These are phyloP conservation scores for Histomonas meleagridis DNA, from an alignment of 208 protist genomes.

Conservation along the genomic window DNA sequence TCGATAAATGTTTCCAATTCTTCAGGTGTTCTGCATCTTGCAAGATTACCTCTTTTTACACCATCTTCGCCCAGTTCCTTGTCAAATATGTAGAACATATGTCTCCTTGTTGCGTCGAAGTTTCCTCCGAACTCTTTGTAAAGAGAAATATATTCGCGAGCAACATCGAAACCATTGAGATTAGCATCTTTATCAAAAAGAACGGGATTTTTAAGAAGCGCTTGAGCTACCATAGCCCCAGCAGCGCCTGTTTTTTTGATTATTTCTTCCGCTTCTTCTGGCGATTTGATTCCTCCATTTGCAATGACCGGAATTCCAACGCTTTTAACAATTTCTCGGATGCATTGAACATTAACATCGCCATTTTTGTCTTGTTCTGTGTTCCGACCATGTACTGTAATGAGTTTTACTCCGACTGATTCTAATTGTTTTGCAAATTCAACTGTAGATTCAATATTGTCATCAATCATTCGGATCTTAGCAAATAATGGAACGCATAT, in stretches of 20 bases:
- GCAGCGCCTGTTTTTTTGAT: neutral
- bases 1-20: neutral
- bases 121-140: neutral
- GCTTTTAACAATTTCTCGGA: neutral
- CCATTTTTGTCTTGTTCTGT: neutral
- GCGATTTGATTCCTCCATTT: neutral
- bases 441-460: neutral
- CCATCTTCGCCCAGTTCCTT: neutral
- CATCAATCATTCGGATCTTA: neutral
- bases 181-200: neutral
- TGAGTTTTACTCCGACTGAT: neutral
- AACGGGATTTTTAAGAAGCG: neutral
- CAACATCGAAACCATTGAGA: neutral
- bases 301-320: constrained; percentile 3
- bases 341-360: neutral
- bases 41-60: neutral
- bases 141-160: neutral
- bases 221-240: neutral
- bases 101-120: neutral
- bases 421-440: constrained; percentile 33
- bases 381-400: neutral
- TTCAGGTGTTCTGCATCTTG: neutral
- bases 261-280: neutral
- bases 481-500: neutral
- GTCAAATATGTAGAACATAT: constrained; percentile 10